Conservation (phyloP, 441 rosid species). For the Breynia disticha region DNA sequence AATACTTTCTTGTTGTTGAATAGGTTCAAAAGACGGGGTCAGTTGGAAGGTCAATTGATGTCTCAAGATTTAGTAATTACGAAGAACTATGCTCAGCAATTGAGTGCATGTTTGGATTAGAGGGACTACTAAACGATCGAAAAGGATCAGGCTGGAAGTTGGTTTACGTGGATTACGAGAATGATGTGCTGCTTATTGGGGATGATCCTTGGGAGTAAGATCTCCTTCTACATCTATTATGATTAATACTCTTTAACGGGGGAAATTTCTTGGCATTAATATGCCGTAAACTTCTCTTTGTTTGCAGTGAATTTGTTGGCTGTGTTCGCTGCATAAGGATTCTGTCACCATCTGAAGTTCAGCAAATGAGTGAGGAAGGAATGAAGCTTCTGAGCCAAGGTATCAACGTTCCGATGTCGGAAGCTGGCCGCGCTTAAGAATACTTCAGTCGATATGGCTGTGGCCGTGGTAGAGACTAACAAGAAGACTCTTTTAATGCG, state of each 20-base stretch:
- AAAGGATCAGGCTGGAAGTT: constrained; percentile 88
- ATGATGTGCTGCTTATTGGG: constrained; percentile 89
- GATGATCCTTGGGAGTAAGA: constrained; percentile 99
- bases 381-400: constrained; percentile 86
- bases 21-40: constrained; percentile 97
- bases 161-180: constrained; percentile 93
- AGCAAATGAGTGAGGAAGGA: constrained; percentile 99
- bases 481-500: neutral
- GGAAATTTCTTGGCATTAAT: too few species aligned
- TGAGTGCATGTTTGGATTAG: constrained; percentile 90
- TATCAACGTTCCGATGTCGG: constrained; percentile 27
- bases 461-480: neutral
- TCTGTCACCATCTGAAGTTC: constrained; percentile 89
- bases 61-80: constrained; percentile 74
- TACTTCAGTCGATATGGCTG: neutral
- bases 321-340: constrained; percentile 97
- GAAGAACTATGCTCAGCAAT: constrained; percentile 71
- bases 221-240: neutral
- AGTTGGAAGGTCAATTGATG: constrained; percentile 93
- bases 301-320: constrained; percentile 77
- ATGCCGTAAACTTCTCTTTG: constrained; percentile 2
- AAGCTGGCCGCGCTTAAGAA: constrained; percentile 16
- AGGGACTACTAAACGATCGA: constrained; percentile 70
- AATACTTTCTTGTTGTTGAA: constrained; percentile 6
- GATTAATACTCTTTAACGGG: too few species aligned